Percentiles rank a stretch among this genome's conserved stretches.
Evolutionary conservation across 2,329 filamentous ascomycete species (phyloP).

Genomic region (Penicillium sp.): DNA sequence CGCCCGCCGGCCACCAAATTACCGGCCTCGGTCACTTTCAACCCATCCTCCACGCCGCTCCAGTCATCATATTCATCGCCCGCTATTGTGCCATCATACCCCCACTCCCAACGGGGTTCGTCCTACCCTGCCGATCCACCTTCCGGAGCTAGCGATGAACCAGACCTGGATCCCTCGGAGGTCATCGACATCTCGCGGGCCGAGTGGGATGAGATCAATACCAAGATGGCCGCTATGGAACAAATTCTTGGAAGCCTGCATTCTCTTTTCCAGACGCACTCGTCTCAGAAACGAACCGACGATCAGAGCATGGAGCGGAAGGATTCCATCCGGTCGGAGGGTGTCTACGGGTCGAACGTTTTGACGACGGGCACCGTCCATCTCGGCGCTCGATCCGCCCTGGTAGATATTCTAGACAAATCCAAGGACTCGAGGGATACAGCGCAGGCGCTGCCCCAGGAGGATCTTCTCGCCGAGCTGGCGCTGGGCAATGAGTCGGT

Average conservation of each 20-base stretch:
- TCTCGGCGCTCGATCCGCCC: slow-evolving; percentile 58
- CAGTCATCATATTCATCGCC: slow-evolving; percentile 19
- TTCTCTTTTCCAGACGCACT: slow-evolving; percentile 31
- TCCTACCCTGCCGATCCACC: slow-evolving; percentile 21
- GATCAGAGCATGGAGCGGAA: slow-evolving; percentile 13
- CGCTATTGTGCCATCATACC: slow-evolving; percentile 10
- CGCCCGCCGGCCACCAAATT: slow-evolving; percentile 26
- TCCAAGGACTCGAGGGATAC: slow-evolving; percentile 40
- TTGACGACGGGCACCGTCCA: slow-evolving; percentile 56
- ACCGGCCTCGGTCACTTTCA: slow-evolving; percentile 10
- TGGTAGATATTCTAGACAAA: slow-evolving; percentile 57
- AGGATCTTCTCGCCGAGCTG: slow-evolving; percentile 60
- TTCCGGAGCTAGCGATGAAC: slow-evolving; percentile 17
- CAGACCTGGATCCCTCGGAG: slow-evolving; percentile 25
- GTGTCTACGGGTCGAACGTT: slow-evolving; percentile 31
- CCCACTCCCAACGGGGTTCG: slow-evolving; percentile 16
- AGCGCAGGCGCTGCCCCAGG: slow-evolving; percentile 55
- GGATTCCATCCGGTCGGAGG: slow-evolving; percentile 23
- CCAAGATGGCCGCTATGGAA: slow-evolving; percentile 38
- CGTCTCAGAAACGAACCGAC: slow-evolving; percentile 19
- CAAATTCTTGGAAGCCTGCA: slow-evolving; percentile 34
- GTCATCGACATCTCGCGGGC: slow-evolving; percentile 32
- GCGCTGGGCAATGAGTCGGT: slow-evolving; percentile 62
- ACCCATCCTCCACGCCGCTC: slow-evolving; percentile 13
- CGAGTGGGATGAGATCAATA: slow-evolving; percentile 39